Conservation (phyloP, 495 filamentous ascomycete species). For the Sordaria brevicollis region DNA sequence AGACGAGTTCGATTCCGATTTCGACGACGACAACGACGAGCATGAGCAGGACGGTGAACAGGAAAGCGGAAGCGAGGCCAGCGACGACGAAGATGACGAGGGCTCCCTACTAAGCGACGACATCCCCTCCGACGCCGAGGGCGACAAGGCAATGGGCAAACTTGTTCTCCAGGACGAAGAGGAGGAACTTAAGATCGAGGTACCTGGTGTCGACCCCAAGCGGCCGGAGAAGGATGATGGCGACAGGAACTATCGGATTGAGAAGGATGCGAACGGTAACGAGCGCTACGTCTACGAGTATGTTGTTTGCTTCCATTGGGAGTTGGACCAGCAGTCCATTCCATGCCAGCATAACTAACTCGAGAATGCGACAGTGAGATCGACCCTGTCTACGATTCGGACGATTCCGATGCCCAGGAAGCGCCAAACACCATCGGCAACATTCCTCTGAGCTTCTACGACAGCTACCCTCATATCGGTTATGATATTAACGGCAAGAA, state of each 20-base stretch:
- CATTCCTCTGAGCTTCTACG: conserved; percentile 90
- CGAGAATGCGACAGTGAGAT: conserved; percentile 57
- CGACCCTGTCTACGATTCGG: conserved; percentile 90
- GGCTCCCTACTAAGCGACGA: conserved; percentile 48
- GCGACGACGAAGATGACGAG: conserved; percentile 36
- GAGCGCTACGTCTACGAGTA: conserved; percentile 49
- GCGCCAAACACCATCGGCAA: conserved; percentile 86
- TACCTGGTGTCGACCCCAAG: conserved; percentile 26
- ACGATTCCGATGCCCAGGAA: conserved; percentile 75
- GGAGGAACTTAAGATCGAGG: conserved; percentile 18
- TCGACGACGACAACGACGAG: conserved; percentile 13
- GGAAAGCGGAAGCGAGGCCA: conserved; percentile 6
- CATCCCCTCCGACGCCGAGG: conserved; percentile 44
- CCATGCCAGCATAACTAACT: conserved; percentile 4
- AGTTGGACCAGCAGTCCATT: background rate
- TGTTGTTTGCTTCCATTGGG: background rate
- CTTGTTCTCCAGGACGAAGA: conserved; percentile 8
- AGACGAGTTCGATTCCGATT: conserved; percentile 17
- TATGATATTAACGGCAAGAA: conserved; percentile 99
- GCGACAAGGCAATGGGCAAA: conserved; percentile 25
- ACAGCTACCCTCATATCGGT: conserved; percentile 84
- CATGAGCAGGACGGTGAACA: conserved; percentile 10
- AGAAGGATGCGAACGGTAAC: conserved; percentile 44
- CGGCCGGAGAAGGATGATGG: conserved; percentile 20
- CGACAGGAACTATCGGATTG: conserved; percentile 47